A percentile compares a stretch with the other conserved stretches of the same genome.
These are phyloP conservation scores for Fusarium falciforme DNA, from an alignment of 2,329 filamentous ascomycete genomes.

Conservation along the genomic window DNA sequence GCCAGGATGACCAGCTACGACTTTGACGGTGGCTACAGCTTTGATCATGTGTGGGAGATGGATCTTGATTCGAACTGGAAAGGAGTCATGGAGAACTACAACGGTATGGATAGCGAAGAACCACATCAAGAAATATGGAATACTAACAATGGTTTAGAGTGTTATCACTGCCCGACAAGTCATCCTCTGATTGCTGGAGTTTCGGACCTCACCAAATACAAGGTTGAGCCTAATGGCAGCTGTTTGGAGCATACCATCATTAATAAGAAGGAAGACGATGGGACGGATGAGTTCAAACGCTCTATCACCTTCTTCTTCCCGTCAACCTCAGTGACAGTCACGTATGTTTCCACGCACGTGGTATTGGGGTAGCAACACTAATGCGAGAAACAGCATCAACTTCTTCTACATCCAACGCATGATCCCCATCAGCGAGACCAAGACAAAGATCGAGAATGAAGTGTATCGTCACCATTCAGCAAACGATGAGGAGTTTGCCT, in stretches of 20 bases:
- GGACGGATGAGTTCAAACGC: slow-evolving; percentile 48
- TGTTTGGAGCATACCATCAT: slow-evolving; percentile 61
- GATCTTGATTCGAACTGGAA: slow-evolving; percentile 70
- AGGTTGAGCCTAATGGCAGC: slow-evolving; percentile 58
- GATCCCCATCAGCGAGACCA: slow-evolving; percentile 62
- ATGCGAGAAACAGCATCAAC: slow-evolving; percentile 55
- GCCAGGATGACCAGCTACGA: slow-evolving; percentile 57
- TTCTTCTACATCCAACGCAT: slow-evolving; percentile 74
- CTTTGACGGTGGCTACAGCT: slow-evolving; percentile 58
- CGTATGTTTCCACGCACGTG: slow-evolving; percentile 50
- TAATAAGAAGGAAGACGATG: slow-evolving; percentile 41
- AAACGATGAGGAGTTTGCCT: slow-evolving; percentile 65
- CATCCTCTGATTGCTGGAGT: slow-evolving; percentile 62
- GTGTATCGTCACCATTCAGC: slow-evolving; percentile 70
- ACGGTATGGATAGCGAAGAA: slow-evolving; percentile 49
- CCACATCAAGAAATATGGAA: slow-evolving; percentile 50
- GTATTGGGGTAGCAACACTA: background rate
- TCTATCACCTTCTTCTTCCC: slow-evolving; percentile 47
- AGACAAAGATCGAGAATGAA: slow-evolving; percentile 69
- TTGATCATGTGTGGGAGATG: slow-evolving; percentile 67
- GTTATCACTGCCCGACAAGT: slow-evolving; percentile 71
- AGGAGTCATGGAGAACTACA: slow-evolving; percentile 70
- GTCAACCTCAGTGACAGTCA: slow-evolving; percentile 59
- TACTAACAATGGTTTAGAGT: slow-evolving; percentile 50
- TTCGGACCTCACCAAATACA: slow-evolving; percentile 59